phyloP scores from a whole-genome alignment of 306 rosid genomes.

The Glycine tomentella region DNA sequence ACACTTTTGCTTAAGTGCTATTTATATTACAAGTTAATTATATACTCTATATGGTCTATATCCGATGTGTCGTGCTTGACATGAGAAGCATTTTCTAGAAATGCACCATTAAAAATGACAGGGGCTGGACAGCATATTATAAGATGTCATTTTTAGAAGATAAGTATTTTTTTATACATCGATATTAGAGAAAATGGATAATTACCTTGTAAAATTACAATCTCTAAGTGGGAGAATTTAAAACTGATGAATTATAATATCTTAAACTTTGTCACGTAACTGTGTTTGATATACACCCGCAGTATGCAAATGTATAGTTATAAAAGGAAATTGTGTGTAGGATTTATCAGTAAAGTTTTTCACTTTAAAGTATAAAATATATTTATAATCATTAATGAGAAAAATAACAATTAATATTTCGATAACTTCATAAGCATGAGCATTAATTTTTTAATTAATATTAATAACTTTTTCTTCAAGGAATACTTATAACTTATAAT shows the following conservation, averaged over 20 bases:
- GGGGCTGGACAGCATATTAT: too few relatives aligned
- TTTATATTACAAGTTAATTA: neutral
- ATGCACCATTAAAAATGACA: too few relatives aligned
- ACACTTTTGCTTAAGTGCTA: neutral
- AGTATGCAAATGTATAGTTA: neutral
- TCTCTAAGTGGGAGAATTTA: neutral
- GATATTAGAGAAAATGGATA: neutral
- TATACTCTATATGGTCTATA: neutral
- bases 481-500: too few relatives aligned
- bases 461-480: too few relatives aligned
- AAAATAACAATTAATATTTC: neutral
- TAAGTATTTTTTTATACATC: neutral
- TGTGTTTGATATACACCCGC: neutral
- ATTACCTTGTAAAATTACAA: neutral
- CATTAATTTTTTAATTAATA: too few relatives aligned
- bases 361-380: neutral
- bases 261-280: neutral
- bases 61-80: too few relatives aligned
- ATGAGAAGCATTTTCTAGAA: too few relatives aligned
- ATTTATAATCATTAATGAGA: neutral
- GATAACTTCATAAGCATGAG: neutral
- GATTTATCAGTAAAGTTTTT: neutral
- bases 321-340: neutral
- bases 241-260: too few relatives aligned
- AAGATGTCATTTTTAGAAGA: too few relatives aligned